These are phyloP conservation scores for Carex sylvatica DNA, from an alignment of 202 grass and related monocot genomes.

Conservation along the genomic window DNA sequence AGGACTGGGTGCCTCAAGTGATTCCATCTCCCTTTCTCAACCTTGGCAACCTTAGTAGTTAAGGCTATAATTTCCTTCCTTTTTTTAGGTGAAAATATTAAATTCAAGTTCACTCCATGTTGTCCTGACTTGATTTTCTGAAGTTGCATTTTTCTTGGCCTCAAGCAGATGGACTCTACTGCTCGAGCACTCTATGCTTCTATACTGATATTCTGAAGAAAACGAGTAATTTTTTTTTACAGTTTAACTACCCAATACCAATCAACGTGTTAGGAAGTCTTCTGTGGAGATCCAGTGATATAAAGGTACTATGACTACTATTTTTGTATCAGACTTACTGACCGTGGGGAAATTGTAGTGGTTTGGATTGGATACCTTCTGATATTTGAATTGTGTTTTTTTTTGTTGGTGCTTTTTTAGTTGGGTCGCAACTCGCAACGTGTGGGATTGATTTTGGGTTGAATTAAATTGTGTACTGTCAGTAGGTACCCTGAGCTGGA, in stretches of 20 bases:
- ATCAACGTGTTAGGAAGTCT: constrained; percentile 21
- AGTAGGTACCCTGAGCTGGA: not conserved
- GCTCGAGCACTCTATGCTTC: not conserved
- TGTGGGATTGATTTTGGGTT: not conserved
- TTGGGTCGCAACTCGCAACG: not conserved
- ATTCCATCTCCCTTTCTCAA: constrained; percentile 67
- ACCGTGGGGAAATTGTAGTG: not conserved
- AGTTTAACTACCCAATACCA: not conserved
- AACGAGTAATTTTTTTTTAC: not conserved
- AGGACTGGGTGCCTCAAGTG: constrained; percentile 42
- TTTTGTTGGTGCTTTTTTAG: not conserved
- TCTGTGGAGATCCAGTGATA: not conserved
- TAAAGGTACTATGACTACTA: constrained; percentile 1
- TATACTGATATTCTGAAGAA: constrained; percentile 16
- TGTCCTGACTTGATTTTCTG: not conserved
- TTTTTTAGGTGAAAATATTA: not conserved
- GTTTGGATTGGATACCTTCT: not conserved
- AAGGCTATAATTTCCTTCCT: constrained; percentile 26
- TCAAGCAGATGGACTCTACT: constrained; percentile 3
- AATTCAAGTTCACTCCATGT: constrained; percentile 4
- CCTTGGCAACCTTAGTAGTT: constrained; percentile 50
- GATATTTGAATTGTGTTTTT: not conserved
- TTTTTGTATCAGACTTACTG: not conserved
- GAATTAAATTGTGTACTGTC: not conserved
- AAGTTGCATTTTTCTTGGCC: constrained; percentile 1